Base-by-base conservation (phyloP, 169 alveolate genomes). In the Neospora caninum region DNA sequence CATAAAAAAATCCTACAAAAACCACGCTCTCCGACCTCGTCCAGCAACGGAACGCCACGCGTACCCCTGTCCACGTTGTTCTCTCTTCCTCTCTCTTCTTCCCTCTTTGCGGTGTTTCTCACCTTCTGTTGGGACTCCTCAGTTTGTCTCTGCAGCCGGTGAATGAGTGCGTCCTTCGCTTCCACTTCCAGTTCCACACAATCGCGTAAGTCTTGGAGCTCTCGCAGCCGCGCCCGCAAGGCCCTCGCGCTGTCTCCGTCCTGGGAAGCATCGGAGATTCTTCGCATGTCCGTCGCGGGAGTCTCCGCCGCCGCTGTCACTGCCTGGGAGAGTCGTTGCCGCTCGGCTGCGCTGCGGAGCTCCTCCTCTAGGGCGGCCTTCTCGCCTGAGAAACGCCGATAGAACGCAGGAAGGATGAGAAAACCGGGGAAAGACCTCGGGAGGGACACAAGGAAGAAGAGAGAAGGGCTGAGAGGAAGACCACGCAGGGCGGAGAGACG, bases 101-200 rank as follows among this genome's bases (percentile, higher is more conserved):
- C 58, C 58, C 58, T 49, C 58, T 4, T 49, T 13, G 22, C 58
- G 58, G 58, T 13, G 58, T 49, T 20, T 69, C 94, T 31, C 69
- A 92, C 94, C 38, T 83, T 91, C 92, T 92, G 94, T 18, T 58
- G 92, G 31, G 67, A 64, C 70, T 92, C 95, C 88, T 92, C 95
- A 27, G 69, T 91, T 58, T 83, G 78, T 39, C 88, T 80, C 39
- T 92, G 92, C 29, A 92, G 88, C 82, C 88, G 86, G 42, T 39
- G 82, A 54, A 92, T 92, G 54, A 92, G 80, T 16, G 92, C 95
- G 25, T 92, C 95, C 10, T 92, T 92, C 88, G 83, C 95, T 88
- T 92, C 95, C 38, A 91, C 95, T 80, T 92, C 95, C 18, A 92
- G 92, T 80, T 92, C 92, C 92, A 83, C 6, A 25, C 67, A 67